Base-by-base conservation (phyloP, 2,329 filamentous ascomycete species). In the Cladophialophora yegresii region DNA sequence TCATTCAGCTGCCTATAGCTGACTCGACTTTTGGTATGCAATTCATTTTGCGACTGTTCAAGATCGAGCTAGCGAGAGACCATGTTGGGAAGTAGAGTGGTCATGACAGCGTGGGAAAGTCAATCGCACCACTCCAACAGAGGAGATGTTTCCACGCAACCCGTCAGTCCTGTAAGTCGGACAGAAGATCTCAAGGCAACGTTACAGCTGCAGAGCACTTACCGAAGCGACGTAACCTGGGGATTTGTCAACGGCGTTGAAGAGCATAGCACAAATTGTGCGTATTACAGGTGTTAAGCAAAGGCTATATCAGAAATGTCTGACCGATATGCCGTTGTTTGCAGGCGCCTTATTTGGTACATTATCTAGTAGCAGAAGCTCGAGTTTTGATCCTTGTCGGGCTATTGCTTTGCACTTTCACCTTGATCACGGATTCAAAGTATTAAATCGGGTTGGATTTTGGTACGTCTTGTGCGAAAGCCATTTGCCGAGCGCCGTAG, bases 101-200 rank as follows among this genome's bases (percentile, higher is more conserved):
- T 81, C 76, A 85, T 78, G 2, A 84, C 76, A 8, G 79, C 78
- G 71, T 85, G 84, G 72, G 82, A 80, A 50, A 82, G 84, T 71
- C 79, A 85, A 26, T 81, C 77, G 23, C 80, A 75, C 47, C 83
- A 82, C 13, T 80, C 80, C 81, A 82, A 75, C 50, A 22, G 32
- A 85, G 82, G 71, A 82, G 85, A 66, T 84, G 82, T 9, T 71
- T 69, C 6, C 13, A 13, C n/a, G 36, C 36, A 43, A n/a, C n/a
- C 5, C 16, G n/a, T 43, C 36, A 43, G 36, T 43, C 13, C 5
- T 43, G 36, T 43, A 8, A 2, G 36, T 43, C 16, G 16, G 36
- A 43, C 36, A 43, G 36, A n/a, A 43, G 16, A 43, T 43, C 36
- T 43, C 16, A 7, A 43, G 5, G 6, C 36, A 43, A 43, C 6